A percentile compares a stretch with the other conserved stretches of the same genome.
Evolutionary conservation across 768 basidiomycete species (phyloP).

Genomic region (Hydnomerulius pinastri): DNA sequence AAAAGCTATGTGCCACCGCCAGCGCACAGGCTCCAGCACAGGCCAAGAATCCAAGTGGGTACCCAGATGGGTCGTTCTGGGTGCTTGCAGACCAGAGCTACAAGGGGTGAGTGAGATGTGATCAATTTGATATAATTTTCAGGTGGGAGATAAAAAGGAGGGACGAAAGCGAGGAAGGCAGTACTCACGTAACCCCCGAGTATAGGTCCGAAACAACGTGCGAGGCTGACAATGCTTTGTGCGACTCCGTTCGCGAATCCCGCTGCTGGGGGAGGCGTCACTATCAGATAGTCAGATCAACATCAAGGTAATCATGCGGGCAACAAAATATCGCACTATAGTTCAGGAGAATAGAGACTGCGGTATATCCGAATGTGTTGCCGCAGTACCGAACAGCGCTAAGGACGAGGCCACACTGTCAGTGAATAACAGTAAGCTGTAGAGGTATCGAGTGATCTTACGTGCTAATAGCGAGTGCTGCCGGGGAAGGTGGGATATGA

Average conservation of each 20-base stretch:
- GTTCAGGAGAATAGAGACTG: conserved; percentile 84
- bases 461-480: conserved; percentile 82
- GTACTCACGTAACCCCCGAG: conserved; percentile 72
- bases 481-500: conserved; percentile 6
- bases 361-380: conserved; percentile 86
- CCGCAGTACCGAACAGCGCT: conserved; percentile 90
- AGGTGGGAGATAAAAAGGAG: too few relatives aligned
- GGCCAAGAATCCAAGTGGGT: conserved; percentile 71
- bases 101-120: conserved; percentile 8
- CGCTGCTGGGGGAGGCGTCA: conserved; percentile 88
- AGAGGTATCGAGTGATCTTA: conserved; percentile 40
- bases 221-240: conserved; percentile 92
- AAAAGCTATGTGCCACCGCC: conserved; percentile 69
- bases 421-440: neutral
- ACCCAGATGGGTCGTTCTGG: conserved; percentile 66
- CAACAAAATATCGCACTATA: conserved; percentile 56
- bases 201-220: conserved; percentile 87
- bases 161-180: neutral
- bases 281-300: conserved; percentile 38
- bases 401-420: conserved; percentile 1
- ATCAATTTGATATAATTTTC: too few relatives aligned
- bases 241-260: conserved; percentile 95
- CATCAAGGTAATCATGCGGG: neutral
- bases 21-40: conserved; percentile 63
- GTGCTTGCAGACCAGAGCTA: conserved; percentile 79